phyloP scores from a whole-genome alignment of 371 early-diverging fungal genomes.

The Coelomomyces lativittatus region DNA sequence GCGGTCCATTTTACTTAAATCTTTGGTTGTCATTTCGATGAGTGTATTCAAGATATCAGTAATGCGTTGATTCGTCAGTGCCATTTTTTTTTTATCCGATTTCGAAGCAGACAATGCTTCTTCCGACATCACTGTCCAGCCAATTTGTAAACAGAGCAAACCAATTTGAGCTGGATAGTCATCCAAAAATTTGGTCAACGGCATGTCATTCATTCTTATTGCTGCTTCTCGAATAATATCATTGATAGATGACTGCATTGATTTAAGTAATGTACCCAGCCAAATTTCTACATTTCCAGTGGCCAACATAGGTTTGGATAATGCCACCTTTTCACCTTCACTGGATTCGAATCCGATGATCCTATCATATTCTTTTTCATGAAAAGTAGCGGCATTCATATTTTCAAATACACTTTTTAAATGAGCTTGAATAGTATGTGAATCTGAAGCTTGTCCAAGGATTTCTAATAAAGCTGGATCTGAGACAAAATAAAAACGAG shows the following conservation, averaged over 20 bases:
- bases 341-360: slow-evolving; percentile 32
- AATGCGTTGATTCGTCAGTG: slow-evolving; percentile 20
- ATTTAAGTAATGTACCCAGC: slow-evolving; percentile 33
- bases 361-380: slow-evolving; percentile 47
- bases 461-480: slow-evolving; percentile 45
- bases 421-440: slow-evolving; percentile 45
- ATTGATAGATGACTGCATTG: slow-evolving; percentile 33
- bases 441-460: slow-evolving; percentile 41
- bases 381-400: slow-evolving; percentile 27
- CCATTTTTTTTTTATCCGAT: slow-evolving; percentile 42
- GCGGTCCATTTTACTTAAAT: slow-evolving; percentile 40
- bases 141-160: slow-evolving; percentile 33
- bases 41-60: slow-evolving; percentile 34
- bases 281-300: slow-evolving; percentile 41
- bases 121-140: slow-evolving; percentile 35
- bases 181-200: slow-evolving; percentile 35
- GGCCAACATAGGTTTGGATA: slow-evolving; percentile 30
- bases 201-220: slow-evolving; percentile 25
- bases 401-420: slow-evolving; percentile 41
- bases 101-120: slow-evolving; percentile 29
- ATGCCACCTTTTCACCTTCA: slow-evolving; percentile 33
- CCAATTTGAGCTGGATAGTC: slow-evolving; percentile 48
- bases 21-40: slow-evolving; percentile 38
- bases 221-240: slow-evolving; percentile 37
- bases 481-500: slow-evolving; percentile 46